Base-by-base conservation (phyloP, 148 eudicot species). In the Gaultheria prostrata region DNA sequence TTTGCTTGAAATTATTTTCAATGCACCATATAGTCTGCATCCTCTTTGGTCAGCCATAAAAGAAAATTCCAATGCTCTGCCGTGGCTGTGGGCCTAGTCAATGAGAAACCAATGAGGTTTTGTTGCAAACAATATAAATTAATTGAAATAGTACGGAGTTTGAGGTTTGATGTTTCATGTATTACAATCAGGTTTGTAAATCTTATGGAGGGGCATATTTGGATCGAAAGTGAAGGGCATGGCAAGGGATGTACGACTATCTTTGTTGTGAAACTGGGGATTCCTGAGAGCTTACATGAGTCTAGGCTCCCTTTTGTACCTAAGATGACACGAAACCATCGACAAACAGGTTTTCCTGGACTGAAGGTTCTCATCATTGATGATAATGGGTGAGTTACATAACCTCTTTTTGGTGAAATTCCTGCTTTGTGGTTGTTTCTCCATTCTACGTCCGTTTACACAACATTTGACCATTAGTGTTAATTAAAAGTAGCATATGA, bases 181-280 rank as follows among this genome's bases (percentile, higher is more conserved):
- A 6, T 18, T 57, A 18, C 24, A 57, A 57, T 57, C 63, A 57
- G 63, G 63, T 57, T 57, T 57, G 63, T 57, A 48, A 91, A 84
- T 84, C 98, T 94, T 69, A 96, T 96, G 98, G 95, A 91, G 85
- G 98, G 98, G 45, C 88, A 92, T 72, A 94, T 96, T 85, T 94
- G 94, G 93, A 86, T 96, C 50, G 98, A 96, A 89, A 96, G 98
- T 85, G 98, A 93, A 85, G 98, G 98, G 76, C 88, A 89, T 54
- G 98, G 98, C 69, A 96, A 91, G 88, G 98, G 98, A 39, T 91
- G 94, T 80, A 93, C 92, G 9, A 93, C 91, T 54, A 87, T 83
- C 35, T 93, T 94, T 80, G 82, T 88, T 46, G 94, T 92, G 45
- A 95, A 94, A 88, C 93, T 95, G 77, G 98, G 97, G 77, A 82